phyloP scores from a whole-genome alignment of 116 monocot genomes.

The Cymodocea nodosa region DNA sequence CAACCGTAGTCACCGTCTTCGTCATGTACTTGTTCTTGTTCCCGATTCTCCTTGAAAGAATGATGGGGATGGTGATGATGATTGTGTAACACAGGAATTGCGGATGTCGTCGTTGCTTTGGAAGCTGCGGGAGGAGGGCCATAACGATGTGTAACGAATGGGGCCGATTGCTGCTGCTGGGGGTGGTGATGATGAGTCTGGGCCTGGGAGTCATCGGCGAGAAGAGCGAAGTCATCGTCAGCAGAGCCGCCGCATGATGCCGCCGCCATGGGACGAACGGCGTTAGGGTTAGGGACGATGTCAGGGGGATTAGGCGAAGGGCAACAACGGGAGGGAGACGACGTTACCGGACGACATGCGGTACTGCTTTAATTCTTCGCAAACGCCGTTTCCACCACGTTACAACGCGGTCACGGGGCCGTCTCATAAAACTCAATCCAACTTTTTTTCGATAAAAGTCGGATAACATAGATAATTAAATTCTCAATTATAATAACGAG shows the following conservation, averaged over 20 bases:
- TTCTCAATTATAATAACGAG: no score
- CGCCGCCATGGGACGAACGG: no score
- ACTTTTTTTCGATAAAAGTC: no score
- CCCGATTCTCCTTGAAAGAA: conserved; percentile 3
- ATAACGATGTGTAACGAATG: conserved; percentile 22
- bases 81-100: not conserved
- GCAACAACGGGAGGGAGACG: no score
- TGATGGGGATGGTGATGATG: not conserved
- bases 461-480: no score
- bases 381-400: no score
- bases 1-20: not conserved
- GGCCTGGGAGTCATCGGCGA: conserved; percentile 44
- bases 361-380: no score
- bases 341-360: no score
- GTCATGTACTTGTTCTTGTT: conserved; percentile 13
- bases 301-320: no score
- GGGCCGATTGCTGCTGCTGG: conserved; percentile 21
- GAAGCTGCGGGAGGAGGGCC: conserved; percentile 5
- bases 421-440: no score
- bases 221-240: conserved; percentile 74
- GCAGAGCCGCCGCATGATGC: conserved; percentile 9
- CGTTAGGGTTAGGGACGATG: no score
- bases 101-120: conserved; percentile 6
- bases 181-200: conserved; percentile 12
- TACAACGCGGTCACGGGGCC: no score